Evolutionary conservation across 345 rosid genomes (phyloP), one percentile per base, ranked within the genome.

Genomic region (Bruguiera parviflora): DNA sequence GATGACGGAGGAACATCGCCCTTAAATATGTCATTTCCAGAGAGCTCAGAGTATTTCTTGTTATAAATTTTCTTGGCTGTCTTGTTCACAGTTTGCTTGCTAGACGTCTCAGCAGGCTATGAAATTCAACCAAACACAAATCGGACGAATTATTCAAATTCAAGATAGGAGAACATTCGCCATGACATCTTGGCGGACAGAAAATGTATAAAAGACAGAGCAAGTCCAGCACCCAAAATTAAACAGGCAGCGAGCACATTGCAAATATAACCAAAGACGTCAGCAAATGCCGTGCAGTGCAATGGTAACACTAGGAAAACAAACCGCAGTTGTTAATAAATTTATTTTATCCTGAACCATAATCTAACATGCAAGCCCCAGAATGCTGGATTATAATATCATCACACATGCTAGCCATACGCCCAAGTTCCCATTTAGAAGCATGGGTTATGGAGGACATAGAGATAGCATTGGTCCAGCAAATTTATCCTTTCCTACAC

Each of bases 21-120:
- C 71, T 87, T 88, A 85, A 94, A 91, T 84, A 91, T 77, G 71
- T 86, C 79, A 63, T 89, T 94, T 61, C 98, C 98, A 0, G 98
- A 91, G 2, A 94, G 92, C 71, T 94, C 92, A 0, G 86, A 47
- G 47, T 84, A 87, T 68, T 94, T 94, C 87, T 88, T 77, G 75
- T 94, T 77, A 33, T 85, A 69, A 24, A 91, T 88, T 83, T 91
- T 94, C 90, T 91, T 94, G 1, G 98, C 88, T 15, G 98, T 86
- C 90, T 89, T 94, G 73, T 81, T 60, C 46, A 8, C 78, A 0
- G 83, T 56, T 46, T 88, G 88, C 68, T 84, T 85, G 2, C 63
- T 47, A 18, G 84, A 68, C 29, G 24, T 63, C 75, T 80, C 77
- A 67, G 82, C 87, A 81, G 81, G 70, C 88, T 86, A 63, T 58